These are phyloP conservation scores for Fraxinus anomala DNA, from an alignment of 257 asterid genomes.

Conservation along the genomic window DNA sequence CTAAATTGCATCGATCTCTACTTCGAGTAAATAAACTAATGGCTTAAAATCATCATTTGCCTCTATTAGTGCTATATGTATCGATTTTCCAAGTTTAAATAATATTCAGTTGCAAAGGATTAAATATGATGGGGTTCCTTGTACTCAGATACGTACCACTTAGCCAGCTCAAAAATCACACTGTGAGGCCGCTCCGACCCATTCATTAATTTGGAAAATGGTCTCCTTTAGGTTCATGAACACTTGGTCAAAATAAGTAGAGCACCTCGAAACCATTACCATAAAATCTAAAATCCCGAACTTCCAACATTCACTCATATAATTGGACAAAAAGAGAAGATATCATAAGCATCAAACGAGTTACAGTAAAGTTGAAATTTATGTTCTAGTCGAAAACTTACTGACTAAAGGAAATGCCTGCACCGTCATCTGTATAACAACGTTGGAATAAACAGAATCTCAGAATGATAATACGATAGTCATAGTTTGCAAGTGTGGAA, in stretches of 20 bases:
- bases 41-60: too few relatives aligned
- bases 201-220: too few relatives aligned
- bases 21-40: too few relatives aligned
- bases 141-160: too few relatives aligned
- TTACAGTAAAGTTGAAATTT: background rate
- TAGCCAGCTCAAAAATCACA: too few relatives aligned
- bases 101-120: too few relatives aligned
- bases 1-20: too few relatives aligned
- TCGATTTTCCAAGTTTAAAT: too few relatives aligned
- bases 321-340: background rate
- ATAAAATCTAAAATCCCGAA: background rate
- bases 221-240: too few relatives aligned
- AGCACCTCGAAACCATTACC: background rate
- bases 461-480: background rate
- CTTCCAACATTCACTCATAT: background rate
- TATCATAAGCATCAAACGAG: background rate
- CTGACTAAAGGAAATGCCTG: background rate
- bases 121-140: too few relatives aligned
- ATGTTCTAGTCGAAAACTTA: background rate
- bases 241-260: background rate
- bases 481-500: background rate
- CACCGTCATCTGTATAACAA: background rate
- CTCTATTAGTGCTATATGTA: too few relatives aligned
- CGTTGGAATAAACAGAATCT: background rate
- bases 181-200: too few relatives aligned